These are phyloP conservation scores for Fusarium verticillioides DNA, from an alignment of 2,329 filamentous ascomycete genomes.

Conservation along the genomic window DNA sequence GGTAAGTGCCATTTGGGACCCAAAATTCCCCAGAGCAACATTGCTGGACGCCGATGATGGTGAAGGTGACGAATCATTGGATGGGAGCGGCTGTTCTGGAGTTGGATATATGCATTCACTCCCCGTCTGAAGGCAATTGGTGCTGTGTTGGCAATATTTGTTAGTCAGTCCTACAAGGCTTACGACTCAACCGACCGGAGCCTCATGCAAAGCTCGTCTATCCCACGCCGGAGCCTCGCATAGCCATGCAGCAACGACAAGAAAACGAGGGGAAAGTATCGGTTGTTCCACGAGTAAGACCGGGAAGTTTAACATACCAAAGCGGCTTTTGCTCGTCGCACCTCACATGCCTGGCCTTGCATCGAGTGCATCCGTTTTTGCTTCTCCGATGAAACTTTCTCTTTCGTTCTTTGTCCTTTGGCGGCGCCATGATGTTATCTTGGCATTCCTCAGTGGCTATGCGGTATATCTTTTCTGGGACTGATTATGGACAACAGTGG, in stretches of 20 bases:
- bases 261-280: constrained; percentile 24
- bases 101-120: constrained; percentile 55
- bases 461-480: constrained; percentile 29
- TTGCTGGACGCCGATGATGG: constrained; percentile 34
- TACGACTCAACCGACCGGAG: constrained; percentile 13
- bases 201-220: constrained; percentile 41
- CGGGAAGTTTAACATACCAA: constrained; percentile 51
- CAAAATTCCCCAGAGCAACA: constrained; percentile 15
- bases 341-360: constrained; percentile 56
- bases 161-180: constrained; percentile 32
- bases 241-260: constrained; percentile 36
- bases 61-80: constrained; percentile 40
- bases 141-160: constrained; percentile 48
- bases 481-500: constrained; percentile 11
- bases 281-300: constrained; percentile 21
- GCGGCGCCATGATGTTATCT: constrained; percentile 47
- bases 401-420: constrained; percentile 52
- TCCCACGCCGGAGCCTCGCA: constrained; percentile 26
- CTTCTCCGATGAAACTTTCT: constrained; percentile 53
- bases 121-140: constrained; percentile 58
- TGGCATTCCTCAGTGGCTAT: constrained; percentile 25
- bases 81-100: constrained; percentile 40
- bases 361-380: constrained; percentile 52
- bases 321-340: constrained; percentile 59
- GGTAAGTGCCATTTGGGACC: constrained; percentile 26